Evolutionary conservation across 768 basidiomycete species (phyloP), one percentile per base, ranked within the genome.

Genomic region (Pleurotus pulmonarius): DNA sequence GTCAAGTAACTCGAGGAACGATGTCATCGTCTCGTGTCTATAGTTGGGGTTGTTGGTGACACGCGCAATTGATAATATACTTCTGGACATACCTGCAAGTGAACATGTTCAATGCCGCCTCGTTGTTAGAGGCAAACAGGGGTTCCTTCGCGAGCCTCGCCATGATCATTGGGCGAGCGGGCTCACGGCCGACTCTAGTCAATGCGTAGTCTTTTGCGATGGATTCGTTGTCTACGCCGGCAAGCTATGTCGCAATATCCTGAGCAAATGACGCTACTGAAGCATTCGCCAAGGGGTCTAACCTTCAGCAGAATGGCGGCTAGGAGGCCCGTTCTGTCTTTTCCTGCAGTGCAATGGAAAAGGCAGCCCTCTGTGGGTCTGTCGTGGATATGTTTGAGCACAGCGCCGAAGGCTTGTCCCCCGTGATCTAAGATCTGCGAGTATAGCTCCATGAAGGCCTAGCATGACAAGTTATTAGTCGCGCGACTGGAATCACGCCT

Each of bases 271-370:
- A 49, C 40, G 26, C 20, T 8, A 49, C 20, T 8, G 48, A 34
- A 34, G 20, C 38, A n/a, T 55, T 24, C 25, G 18, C 12, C 44
- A 26, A 9, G 12, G 26, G n/a, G 37, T 41, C 69, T 26, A 64
- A 90, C 90, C 69, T 85, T 83, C 22, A 92, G 73, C 11, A 92
- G 63, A 26, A 92, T 75, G 5, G 90, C 90, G 12, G 88, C 87
- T 38, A 87, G 69, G 20, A 92, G 72, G 13, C 90, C 91, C 1
- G 91, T 92, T 62, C 91, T 74, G 70, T 93, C 90, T 67, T 92
- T 93, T 3, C 91, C 91, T 24, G 89, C 91, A 2, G 91, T 92
- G 61, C 91, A 93, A 62, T 92, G 89, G 61, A 92, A 88, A 24
- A 92, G 59, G 60, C 80, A 86, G 0, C 79, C 82, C 16, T 83